Percentiles rank a stretch among this genome's conserved stretches.
phyloP scores from a whole-genome alignment of 2,329 filamentous ascomycete species.

The Trichoderma asperellum region DNA sequence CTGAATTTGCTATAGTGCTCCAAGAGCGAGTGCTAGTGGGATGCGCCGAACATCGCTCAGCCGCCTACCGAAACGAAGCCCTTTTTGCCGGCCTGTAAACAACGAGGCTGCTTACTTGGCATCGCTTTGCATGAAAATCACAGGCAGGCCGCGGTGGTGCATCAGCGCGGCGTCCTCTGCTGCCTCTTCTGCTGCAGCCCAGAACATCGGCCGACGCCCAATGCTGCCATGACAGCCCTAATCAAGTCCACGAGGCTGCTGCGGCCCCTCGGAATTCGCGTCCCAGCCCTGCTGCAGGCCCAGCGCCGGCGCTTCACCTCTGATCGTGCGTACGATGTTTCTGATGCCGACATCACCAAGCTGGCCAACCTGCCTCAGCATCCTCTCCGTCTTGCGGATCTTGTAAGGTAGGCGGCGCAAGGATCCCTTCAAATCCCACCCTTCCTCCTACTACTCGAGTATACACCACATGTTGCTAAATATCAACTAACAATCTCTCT shows the following conservation, averaged over 20 bases:
- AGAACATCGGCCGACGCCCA: background rate
- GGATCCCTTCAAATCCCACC: background rate
- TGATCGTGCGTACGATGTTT: slow-evolving; percentile 45
- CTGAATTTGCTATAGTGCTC: background rate
- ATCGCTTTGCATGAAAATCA: background rate
- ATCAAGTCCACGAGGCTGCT: slow-evolving; percentile 29
- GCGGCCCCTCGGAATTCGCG: slow-evolving; percentile 22
- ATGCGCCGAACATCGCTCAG: slow-evolving; percentile 7
- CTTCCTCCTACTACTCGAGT: background rate
- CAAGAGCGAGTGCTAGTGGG: background rate
- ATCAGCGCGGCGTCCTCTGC: background rate
- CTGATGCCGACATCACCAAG: slow-evolving; percentile 76
- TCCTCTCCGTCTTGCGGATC: slow-evolving; percentile 80
- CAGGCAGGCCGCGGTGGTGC: background rate
- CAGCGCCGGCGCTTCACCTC: slow-evolving; percentile 31
- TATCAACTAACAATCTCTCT: background rate
- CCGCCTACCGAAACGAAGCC: background rate
- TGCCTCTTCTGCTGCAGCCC: background rate
- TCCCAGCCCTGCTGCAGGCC: background rate
- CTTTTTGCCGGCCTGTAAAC: background rate
- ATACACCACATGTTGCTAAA: background rate
- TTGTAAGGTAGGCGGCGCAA: slow-evolving; percentile 70
- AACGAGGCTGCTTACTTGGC: background rate
- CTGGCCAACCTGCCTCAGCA: slow-evolving; percentile 80
- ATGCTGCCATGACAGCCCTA: slow-evolving; percentile 34